Percentiles rank a stretch among this genome's conserved stretches.
Evolutionary conservation across 139 green algal species (phyloP).

Genomic region (Chloropicon primus): DNA sequence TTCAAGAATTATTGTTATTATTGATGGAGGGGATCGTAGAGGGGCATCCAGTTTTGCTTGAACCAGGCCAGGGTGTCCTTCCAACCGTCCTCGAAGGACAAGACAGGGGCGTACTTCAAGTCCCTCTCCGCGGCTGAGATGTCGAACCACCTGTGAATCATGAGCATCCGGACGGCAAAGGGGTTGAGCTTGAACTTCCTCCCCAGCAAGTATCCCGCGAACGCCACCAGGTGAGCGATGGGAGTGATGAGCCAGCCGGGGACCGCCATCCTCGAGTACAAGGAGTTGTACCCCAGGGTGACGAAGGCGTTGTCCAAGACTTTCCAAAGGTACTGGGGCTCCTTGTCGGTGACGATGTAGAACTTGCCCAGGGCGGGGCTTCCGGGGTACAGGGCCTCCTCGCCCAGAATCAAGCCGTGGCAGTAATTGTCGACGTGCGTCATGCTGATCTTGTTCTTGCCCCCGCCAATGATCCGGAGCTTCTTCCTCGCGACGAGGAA

Average conservation of each 20-base stretch:
- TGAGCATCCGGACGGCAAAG: constrained; percentile 21
- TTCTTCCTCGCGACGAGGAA: constrained; percentile 12
- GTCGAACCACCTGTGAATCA: constrained; percentile 24
- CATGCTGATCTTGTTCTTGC: constrained; percentile 14
- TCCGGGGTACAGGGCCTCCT: constrained; percentile 15
- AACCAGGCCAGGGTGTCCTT: constrained; percentile 18
- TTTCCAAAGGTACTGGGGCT: constrained; percentile 1
- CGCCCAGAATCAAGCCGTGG: constrained; percentile 20
- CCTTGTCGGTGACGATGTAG: constrained; percentile 23
- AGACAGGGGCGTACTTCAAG: constrained; percentile 15
- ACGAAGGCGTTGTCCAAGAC: not conserved
- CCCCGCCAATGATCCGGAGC: constrained; percentile 18
- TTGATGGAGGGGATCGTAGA: no score
- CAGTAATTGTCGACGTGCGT: constrained; percentile 27
- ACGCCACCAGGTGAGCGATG: constrained; percentile 8
- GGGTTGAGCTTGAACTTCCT: constrained; percentile 23
- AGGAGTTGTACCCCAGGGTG: constrained; percentile 2
- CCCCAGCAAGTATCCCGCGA: constrained; percentile 6
- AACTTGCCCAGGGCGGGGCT: constrained; percentile 21
- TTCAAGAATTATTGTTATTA: no score
- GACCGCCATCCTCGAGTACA: constrained; percentile 11
- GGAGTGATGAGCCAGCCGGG: constrained; percentile 14
- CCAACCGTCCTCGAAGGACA: constrained; percentile 9
- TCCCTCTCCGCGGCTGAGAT: constrained; percentile 7
- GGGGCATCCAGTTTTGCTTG: constrained; percentile 14